phyloP scores from a whole-genome alignment of 805 yeast species.

The Wickerhamomyces bisporus region DNA sequence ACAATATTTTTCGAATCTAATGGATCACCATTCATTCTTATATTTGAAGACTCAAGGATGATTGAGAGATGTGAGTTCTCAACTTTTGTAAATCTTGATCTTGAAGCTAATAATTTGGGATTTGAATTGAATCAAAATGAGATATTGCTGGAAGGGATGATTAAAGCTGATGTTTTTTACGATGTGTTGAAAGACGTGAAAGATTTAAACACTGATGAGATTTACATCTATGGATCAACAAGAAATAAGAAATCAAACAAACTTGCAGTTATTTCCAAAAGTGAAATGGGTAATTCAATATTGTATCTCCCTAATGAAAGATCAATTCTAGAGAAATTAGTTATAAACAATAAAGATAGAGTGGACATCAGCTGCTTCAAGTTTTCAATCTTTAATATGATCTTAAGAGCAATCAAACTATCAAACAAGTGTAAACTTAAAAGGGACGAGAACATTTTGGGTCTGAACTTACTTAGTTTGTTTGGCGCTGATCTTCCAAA shows the following conservation, averaged over 20 bases:
- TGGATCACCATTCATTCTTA: constrained; percentile 50
- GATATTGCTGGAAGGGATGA: constrained; percentile 44
- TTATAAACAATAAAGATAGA: constrained; percentile 26
- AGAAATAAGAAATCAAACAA: constrained; percentile 17
- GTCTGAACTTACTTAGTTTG: constrained; percentile 39
- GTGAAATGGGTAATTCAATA: constrained; percentile 70
- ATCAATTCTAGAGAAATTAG: constrained; percentile 56
- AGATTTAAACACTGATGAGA: constrained; percentile 46
- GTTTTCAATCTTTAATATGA: constrained; percentile 42
- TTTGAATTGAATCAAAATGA: constrained; percentile 39
- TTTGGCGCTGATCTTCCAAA: constrained; percentile 26
- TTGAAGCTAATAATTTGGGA: constrained; percentile 30
- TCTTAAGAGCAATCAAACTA: constrained; percentile 41
- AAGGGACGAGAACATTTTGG: constrained; percentile 42
- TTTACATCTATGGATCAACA: constrained; percentile 40
- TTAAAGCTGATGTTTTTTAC: constrained; percentile 47
- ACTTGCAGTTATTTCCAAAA: constrained; percentile 52
- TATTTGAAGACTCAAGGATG: constrained; percentile 49
- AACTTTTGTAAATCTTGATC: constrained; percentile 32
- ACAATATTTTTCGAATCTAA: constrained; percentile 43
- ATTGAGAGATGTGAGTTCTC: constrained; percentile 53
- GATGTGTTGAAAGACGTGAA: constrained; percentile 52
- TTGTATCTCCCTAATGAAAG: constrained; percentile 60
- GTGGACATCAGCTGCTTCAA: constrained; percentile 44
- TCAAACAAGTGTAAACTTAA: constrained; percentile 52